Percentiles rank a stretch among this genome's conserved stretches.
Evolutionary conservation across 2,329 filamentous ascomycete genomes (phyloP).

Genomic region (Colletotrichum gigasporum): DNA sequence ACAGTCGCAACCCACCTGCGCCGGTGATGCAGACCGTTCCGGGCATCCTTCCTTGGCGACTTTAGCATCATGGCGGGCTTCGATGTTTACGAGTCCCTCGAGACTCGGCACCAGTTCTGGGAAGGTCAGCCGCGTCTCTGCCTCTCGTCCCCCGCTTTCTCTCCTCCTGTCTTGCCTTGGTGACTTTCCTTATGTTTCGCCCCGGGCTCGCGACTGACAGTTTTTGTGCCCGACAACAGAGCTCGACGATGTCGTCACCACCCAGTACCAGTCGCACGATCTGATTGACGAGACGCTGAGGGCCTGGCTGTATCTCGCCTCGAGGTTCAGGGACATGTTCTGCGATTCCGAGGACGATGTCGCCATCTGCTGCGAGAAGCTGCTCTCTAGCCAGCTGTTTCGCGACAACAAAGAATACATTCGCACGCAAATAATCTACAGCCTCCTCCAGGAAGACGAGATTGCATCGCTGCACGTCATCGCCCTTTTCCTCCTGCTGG

Average conservation of each 20-base stretch:
- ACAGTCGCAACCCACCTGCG: background rate
- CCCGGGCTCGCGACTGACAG: constrained; percentile 11
- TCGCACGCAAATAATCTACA: constrained; percentile 90
- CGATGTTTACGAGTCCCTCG: constrained; percentile 74
- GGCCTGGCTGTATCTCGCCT: constrained; percentile 82
- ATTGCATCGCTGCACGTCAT: constrained; percentile 82
- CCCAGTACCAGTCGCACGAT: constrained; percentile 61
- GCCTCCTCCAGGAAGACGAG: constrained; percentile 90
- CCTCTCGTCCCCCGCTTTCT: background rate
- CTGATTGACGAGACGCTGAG: constrained; percentile 86
- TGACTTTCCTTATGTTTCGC: background rate
- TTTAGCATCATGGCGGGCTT: constrained; percentile 64
- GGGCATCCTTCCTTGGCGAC: background rate
- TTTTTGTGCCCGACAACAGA: constrained; percentile 44
- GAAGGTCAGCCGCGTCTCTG: constrained; percentile 68
- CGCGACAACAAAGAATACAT: constrained; percentile 82
- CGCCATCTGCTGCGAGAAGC: constrained; percentile 79
- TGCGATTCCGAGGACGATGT: constrained; percentile 82
- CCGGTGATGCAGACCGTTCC: constrained; percentile 24
- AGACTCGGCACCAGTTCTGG: constrained; percentile 91
- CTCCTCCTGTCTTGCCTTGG: constrained; percentile 21
- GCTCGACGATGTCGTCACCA: constrained; percentile 56
- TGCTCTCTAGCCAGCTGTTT: constrained; percentile 82
- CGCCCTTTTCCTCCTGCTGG: constrained; percentile 84
- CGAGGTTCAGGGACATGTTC: constrained; percentile 79